Conservation (phyloP, 106 monocot species). For the Vanilla planifolia region DNA sequence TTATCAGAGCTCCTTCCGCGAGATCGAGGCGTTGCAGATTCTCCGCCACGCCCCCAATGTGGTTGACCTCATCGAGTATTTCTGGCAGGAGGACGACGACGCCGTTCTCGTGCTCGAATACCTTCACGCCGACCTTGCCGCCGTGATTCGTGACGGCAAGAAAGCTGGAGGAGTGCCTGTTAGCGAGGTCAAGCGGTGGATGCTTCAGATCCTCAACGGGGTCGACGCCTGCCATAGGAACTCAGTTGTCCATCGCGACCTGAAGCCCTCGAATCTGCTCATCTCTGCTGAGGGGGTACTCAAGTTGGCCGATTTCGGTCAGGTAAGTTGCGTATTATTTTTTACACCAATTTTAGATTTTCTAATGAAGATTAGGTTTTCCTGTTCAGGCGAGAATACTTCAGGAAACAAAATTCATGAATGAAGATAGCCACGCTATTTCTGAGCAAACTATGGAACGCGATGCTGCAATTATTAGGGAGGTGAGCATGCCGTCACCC, state of each 20-base stretch:
- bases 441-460: conserved; percentile 9
- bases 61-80: conserved; percentile 70
- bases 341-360: not conserved
- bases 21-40: conserved; percentile 70
- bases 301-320: conserved; percentile 74
- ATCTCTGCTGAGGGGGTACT: conserved; percentile 39
- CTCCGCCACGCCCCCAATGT: conserved; percentile 57
- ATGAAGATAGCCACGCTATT: conserved; percentile 8
- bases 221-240: conserved; percentile 42
- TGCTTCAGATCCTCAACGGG: conserved; percentile 50
- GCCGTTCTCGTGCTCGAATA: conserved; percentile 70
- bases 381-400: conserved; percentile 58
- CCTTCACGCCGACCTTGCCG: conserved; percentile 42
- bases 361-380: not conserved
- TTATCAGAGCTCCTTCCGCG: conserved; percentile 63
- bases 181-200: conserved; percentile 65
- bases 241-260: conserved; percentile 53
- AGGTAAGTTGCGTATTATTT: conserved; percentile 4
- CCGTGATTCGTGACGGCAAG: conserved; percentile 51
- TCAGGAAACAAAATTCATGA: conserved; percentile 23
- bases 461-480: conserved; percentile 13
- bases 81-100: conserved; percentile 72
- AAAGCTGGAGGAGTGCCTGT: conserved; percentile 24
- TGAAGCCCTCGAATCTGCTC: conserved; percentile 65
- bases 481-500: conserved; percentile 2